Evolutionary conservation across 768 basidiomycete species (phyloP).

Genomic region (Coprinellus aureogranulatus): DNA sequence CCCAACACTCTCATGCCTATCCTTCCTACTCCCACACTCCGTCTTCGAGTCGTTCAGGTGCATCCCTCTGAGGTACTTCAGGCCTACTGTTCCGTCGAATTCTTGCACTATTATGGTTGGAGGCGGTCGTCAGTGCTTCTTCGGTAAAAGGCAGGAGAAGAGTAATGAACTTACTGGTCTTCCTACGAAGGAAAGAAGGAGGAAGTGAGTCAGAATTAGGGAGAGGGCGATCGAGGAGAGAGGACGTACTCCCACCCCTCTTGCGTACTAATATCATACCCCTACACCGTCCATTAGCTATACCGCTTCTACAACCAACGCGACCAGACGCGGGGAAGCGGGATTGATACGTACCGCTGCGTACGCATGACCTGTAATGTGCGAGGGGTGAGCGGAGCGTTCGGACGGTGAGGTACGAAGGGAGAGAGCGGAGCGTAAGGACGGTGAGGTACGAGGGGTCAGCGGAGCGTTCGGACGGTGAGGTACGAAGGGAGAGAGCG

Average conservation of each 20-base stretch:
- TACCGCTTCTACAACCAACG: neutral
- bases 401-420: too few species aligned
- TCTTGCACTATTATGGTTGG: slow-evolving; percentile 44
- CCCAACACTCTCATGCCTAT: slow-evolving; percentile 84
- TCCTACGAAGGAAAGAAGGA: neutral
- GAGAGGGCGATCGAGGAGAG: slow-evolving; percentile 1
- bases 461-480: too few species aligned
- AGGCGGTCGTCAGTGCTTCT: too few species aligned
- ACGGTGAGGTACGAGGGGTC: too few species aligned
- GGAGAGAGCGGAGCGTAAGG: too few species aligned
- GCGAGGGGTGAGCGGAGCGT: too few species aligned
- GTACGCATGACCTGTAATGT: slow-evolving; percentile 75
- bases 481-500: neutral
- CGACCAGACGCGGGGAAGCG: neutral
- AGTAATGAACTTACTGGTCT: neutral
- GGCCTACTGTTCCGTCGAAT: slow-evolving; percentile 69
- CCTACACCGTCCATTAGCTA: slow-evolving; percentile 36
- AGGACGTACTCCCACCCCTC: slow-evolving; percentile 67
- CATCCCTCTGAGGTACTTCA: slow-evolving; percentile 75
- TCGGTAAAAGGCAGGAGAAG: neutral
- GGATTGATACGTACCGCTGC: slow-evolving; percentile 53
- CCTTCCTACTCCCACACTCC: slow-evolving; percentile 59
- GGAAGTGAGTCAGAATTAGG: neutral
- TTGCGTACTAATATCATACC: slow-evolving; percentile 76
- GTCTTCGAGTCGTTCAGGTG: slow-evolving; percentile 85